phyloP scores from a whole-genome alignment of 1,284 basidiomycete species.

The Pseudozyma tsukubaensis region DNA sequence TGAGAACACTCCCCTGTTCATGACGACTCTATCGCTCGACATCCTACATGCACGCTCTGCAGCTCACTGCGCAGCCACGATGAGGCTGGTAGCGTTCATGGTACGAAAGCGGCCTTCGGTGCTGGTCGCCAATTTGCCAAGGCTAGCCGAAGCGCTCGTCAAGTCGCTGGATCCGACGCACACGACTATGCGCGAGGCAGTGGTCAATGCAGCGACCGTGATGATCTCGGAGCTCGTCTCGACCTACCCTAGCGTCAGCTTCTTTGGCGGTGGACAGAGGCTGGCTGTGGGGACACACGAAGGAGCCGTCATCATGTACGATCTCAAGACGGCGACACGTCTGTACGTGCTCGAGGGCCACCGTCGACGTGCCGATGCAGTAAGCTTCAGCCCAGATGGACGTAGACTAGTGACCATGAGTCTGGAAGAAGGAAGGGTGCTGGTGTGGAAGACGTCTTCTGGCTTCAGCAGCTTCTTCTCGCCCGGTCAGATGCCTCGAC shows the following conservation, averaged over 20 bases:
- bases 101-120: slow-evolving; percentile 79
- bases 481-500: slow-evolving; percentile 89
- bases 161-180: slow-evolving; percentile 94
- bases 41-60: slow-evolving; percentile 83
- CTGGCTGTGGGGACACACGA: slow-evolving; percentile 94
- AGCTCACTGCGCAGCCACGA: slow-evolving; percentile 85
- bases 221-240: slow-evolving; percentile 82
- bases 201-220: slow-evolving; percentile 89
- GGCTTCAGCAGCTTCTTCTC: slow-evolving; percentile 83
- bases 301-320: slow-evolving; percentile 86
- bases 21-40: slow-evolving; percentile 91
- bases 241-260: slow-evolving; percentile 88
- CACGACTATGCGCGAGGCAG: slow-evolving; percentile 83
- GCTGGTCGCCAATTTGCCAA: slow-evolving; percentile 85
- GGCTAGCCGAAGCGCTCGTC: slow-evolving; percentile 92
- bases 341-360: slow-evolving; percentile 95
- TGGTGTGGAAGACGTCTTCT: slow-evolving; percentile 69
- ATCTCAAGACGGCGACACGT: slow-evolving; percentile 92
- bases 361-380: slow-evolving; percentile 35
- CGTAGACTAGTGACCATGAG: slow-evolving; percentile 87
- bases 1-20: slow-evolving; percentile 87
- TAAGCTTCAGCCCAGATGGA: slow-evolving; percentile 87
- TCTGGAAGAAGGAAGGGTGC: slow-evolving; percentile 77
- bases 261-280: slow-evolving; percentile 85
- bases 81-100: slow-evolving; percentile 93